Base-by-base conservation (phyloP, 2,329 filamentous ascomycete genomes). In the Hypoxylon sp. region DNA sequence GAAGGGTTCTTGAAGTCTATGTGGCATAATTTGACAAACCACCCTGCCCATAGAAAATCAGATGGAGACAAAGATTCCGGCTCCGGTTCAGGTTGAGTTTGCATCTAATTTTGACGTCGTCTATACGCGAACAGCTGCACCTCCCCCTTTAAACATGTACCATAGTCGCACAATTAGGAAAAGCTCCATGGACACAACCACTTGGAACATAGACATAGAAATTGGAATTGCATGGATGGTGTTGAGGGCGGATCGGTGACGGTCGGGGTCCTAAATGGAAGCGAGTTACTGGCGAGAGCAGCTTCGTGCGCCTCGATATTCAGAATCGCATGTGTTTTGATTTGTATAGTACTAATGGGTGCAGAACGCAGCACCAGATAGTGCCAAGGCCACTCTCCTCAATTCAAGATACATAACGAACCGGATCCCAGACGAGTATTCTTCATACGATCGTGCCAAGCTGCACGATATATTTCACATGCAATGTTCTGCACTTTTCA, bases 1-100 rank as follows among this genome's bases (percentile, higher is more conserved):
- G 94, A 98, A 79, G 93, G 95, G 2, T 97, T 98, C 77, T 82
- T 98, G 67, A 98, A 96, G 83, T 93, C 91, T 46, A 90, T 97
- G 71, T 98, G 95, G 95, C 93, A 98, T 78, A 94, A 90, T 72
- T 81, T 98, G 61, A 97, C 92, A n/a, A 93, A 93, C 75, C 89
- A 96, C 75, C 85, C 87, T 0, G 85, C 84, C 5, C 87, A 89
- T 70, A 74, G 59, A 24, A 75, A 76, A 21, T 60, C 74, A 15
- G 62, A 75, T 17, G 75, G 79, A 24, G 65, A 75, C 13, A 76
- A 75, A 44, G 59, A 75, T 15, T 68, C 72, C 2, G 71, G 66
- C n/a, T 75, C 73, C 3, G 72, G 72, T 47, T 76, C 75, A 11
- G 70, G 70, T 42, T 77, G 56, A 74, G 58, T n/a, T 24, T 53